phyloP scores from a whole-genome alignment of 106 monocot genomes.

The Hemerocallis citrina region DNA sequence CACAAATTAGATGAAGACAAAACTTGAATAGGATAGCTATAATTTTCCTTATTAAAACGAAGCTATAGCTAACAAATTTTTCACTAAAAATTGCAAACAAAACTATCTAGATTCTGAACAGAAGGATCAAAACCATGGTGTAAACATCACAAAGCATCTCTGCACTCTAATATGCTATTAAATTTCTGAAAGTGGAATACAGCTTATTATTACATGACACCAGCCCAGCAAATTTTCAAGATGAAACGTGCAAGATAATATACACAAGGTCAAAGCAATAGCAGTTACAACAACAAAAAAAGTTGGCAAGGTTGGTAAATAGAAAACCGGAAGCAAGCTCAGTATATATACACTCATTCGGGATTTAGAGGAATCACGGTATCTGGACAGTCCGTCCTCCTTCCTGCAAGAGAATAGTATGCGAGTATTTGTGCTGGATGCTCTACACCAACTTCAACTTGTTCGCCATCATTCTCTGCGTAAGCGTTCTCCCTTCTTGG shows the following conservation, averaged over 20 bases:
- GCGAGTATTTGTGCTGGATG: slow-evolving; percentile 79
- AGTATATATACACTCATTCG: slow-evolving; percentile 2
- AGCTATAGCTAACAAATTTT: too few relatives aligned
- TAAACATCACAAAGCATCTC: too few relatives aligned
- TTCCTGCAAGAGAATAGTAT: slow-evolving; percentile 90
- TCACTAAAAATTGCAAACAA: too few relatives aligned
- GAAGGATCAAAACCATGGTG: too few relatives aligned
- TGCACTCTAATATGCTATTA: too few relatives aligned
- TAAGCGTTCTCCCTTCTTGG: slow-evolving; percentile 19
- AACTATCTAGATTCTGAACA: too few relatives aligned
- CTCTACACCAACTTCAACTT: slow-evolving; percentile 1
- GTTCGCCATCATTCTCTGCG: background rate
- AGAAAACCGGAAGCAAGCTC: background rate
- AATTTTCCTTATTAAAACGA: too few relatives aligned
- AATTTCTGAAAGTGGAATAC: background rate
- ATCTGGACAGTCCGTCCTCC: slow-evolving; percentile 48
- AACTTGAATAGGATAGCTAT: too few relatives aligned
- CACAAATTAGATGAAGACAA: too few relatives aligned
- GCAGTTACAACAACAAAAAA: slow-evolving; percentile 3
- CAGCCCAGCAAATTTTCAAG: slow-evolving; percentile 1
- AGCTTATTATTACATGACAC: background rate
- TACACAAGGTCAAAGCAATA: slow-evolving; percentile 42
- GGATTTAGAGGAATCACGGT: slow-evolving; percentile 40
- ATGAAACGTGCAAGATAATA: background rate
- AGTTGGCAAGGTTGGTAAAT: background rate